These are phyloP conservation scores for Paspalum notatum DNA, from an alignment of 176 grass and related monocot genomes.

Conservation along the genomic window DNA sequence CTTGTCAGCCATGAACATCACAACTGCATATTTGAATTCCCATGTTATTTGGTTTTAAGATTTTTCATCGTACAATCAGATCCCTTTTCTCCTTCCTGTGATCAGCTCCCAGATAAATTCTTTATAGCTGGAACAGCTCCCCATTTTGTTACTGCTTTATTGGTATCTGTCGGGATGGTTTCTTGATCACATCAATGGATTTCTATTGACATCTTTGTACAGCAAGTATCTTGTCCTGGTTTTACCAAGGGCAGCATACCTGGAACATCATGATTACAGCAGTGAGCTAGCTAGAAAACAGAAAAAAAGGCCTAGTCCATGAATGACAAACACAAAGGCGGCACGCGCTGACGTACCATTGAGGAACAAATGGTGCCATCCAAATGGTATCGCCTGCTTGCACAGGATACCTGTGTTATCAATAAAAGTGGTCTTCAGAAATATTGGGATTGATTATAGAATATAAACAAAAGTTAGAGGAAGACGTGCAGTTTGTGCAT, in stretches of 20 bases:
- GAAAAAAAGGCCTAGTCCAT: slow-evolving; percentile 4
- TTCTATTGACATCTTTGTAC: slow-evolving; percentile 96
- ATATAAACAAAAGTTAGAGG: slow-evolving; percentile 2
- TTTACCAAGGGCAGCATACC: slow-evolving; percentile 95
- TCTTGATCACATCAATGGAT: slow-evolving; percentile 67
- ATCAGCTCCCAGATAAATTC: background rate
- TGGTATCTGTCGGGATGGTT: slow-evolving; percentile 15
- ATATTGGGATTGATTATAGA: background rate
- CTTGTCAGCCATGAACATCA: background rate
- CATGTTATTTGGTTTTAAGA: background rate
- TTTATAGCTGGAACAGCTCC: slow-evolving; percentile 23
- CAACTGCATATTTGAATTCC: slow-evolving; percentile 4
- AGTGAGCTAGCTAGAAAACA: slow-evolving; percentile 39
- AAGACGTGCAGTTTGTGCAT: background rate
- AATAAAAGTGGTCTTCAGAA: slow-evolving; percentile 32
- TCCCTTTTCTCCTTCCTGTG: slow-evolving; percentile 1
- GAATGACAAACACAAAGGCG: slow-evolving; percentile 25
- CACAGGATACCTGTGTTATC: slow-evolving; percentile 77
- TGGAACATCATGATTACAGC: slow-evolving; percentile 49
- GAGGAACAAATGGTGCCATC: slow-evolving; percentile 98
- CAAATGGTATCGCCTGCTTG: slow-evolving; percentile 95
- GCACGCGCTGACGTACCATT: slow-evolving; percentile 58
- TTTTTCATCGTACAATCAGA: background rate
- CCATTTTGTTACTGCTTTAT: background rate
- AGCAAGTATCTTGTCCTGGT: slow-evolving; percentile 80